Conservation (phyloP, 306 rosid genomes). For the Quercus aquifolioides region DNA sequence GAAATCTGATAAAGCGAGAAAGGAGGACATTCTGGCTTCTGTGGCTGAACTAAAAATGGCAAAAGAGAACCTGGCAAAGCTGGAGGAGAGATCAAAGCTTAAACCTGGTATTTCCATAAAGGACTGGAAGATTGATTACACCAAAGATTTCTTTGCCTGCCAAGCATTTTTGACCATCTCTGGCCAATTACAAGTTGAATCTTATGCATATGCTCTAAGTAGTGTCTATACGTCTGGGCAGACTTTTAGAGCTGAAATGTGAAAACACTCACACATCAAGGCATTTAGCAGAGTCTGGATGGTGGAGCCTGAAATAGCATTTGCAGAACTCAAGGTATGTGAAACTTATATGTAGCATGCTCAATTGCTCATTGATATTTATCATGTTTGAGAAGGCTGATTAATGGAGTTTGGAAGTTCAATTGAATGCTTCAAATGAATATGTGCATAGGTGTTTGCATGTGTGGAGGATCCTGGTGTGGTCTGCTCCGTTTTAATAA, state of each 20-base stretch:
- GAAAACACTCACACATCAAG: slow-evolving; percentile 95
- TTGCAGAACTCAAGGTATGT: slow-evolving; percentile 80
- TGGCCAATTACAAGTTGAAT: slow-evolving; percentile 94
- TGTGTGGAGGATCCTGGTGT: background rate
- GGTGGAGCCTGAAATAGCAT: slow-evolving; percentile 98
- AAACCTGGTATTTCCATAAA: slow-evolving; percentile 76
- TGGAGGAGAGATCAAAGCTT: slow-evolving; percentile 86
- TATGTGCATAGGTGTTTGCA: background rate
- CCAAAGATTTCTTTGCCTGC: slow-evolving; percentile 85
- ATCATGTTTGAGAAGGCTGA: background rate
- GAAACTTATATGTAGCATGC: background rate
- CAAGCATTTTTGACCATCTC: slow-evolving; percentile 97
- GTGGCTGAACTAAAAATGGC: slow-evolving; percentile 69
- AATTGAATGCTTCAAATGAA: background rate
- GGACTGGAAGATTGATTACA: slow-evolving; percentile 85
- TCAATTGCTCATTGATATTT: background rate
- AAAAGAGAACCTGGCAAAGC: slow-evolving; percentile 52
- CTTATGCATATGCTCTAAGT: slow-evolving; percentile 77
- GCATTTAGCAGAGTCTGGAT: slow-evolving; percentile 99
- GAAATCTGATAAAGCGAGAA: slow-evolving; percentile 71
- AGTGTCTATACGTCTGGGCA: slow-evolving; percentile 95
- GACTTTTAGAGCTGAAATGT: slow-evolving; percentile 66
- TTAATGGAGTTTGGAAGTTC: background rate
- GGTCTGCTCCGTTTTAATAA: background rate
- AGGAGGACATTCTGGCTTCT: slow-evolving; percentile 58